phyloP scores from a whole-genome alignment of 768 basidiomycete genomes.

The Phlegmacium glaucopus region DNA sequence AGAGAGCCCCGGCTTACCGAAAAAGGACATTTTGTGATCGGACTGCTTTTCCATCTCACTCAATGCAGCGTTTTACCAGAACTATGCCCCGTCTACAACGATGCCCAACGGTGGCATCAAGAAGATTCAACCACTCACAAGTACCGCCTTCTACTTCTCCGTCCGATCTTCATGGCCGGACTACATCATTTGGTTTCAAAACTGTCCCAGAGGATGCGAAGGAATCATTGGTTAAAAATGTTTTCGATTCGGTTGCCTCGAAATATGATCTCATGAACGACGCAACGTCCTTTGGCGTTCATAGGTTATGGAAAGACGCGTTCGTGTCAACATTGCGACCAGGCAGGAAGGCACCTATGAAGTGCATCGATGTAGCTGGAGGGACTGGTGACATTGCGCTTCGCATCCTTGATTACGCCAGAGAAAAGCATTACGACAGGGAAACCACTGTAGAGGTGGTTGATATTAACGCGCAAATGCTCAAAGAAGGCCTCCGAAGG shows the following conservation, averaged over 20 bases:
- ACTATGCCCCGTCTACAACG: conserved; percentile 14
- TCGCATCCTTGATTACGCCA: conserved; percentile 85
- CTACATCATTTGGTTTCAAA: conserved; percentile 91
- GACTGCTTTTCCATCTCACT: conserved; percentile 1
- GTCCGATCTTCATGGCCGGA: conserved; percentile 30
- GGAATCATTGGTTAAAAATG: conserved; percentile 85
- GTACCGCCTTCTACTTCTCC: conserved; percentile 9
- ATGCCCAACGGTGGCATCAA: conserved; percentile 5
- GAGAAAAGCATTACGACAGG: conserved; percentile 86
- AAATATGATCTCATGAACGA: conserved; percentile 99
- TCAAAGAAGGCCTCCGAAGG: conserved; percentile 83
- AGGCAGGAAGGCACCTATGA: conserved; percentile 67
- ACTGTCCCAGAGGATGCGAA: conserved; percentile 85
- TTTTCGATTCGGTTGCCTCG: conserved; percentile 94
- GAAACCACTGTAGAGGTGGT: conserved; percentile 87
- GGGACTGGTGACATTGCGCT: conserved; percentile 98
- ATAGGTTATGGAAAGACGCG: conserved; percentile 95
- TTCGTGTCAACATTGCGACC: conserved; percentile 76
- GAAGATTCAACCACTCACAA: conserved; percentile 22
- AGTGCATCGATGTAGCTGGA: conserved; percentile 94
- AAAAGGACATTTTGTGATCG: conserved; percentile 11
- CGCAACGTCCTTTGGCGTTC: conserved; percentile 94
- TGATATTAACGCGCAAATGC: conserved; percentile 95
- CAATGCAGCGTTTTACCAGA: conserved; percentile 22
- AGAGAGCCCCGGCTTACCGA: conserved; percentile 8